Evolutionary conservation across 768 basidiomycete genomes (phyloP), one percentile per base, ranked within the genome.

Genomic region (Tricholoma flavovirens): DNA sequence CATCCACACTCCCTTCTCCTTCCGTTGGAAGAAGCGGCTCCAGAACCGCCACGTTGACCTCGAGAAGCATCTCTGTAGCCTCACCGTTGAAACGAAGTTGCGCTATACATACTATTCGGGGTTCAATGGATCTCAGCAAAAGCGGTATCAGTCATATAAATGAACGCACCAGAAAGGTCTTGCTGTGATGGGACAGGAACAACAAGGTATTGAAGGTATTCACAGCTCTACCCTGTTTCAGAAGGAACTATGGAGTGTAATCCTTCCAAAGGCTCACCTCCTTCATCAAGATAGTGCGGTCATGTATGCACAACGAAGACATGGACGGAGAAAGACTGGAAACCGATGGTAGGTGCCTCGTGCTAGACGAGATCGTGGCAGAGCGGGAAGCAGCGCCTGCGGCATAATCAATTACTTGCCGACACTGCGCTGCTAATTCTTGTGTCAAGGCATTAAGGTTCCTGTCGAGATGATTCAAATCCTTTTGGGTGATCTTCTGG

Each of bases 401-500:
- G 60, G 84, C 87, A 63, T 78, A 76, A 59, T 70, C 71, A 70
- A 90, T 90, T 55, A 87, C 70, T 65, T 71, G 71, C 58, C 82
- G 80, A 71, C 87, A 88, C 59, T 77, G 74, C 61, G 64, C 68
- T 46, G 83, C 83, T 62, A 88, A 71, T 66, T 86, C 83, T 62
- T 82, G 78, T 49, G 84, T 69, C 61, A 90, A 75, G 26, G 76
- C 78, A 59, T 84, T 82, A 63, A 91, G 73, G 71, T 89, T 90
- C 68, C 81, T 80, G 71, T 87, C 83, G 59, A 87, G 64, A 70
- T 79, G 74, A 56, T 76, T 77, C 57, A 83, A 66, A 65, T 87
- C 78, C 52, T 74, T 78, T 49, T 75, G 74, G 54, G 69, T 49
- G 66, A 53, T 76, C 69, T 60, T 73, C 74, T 82, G 86, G 67